Percentiles rank a stretch among this genome's conserved stretches.
These are phyloP conservation scores for Yamadazyma kanchanaburiensis DNA, from an alignment of 1,139 yeast species.

Conservation along the genomic window DNA sequence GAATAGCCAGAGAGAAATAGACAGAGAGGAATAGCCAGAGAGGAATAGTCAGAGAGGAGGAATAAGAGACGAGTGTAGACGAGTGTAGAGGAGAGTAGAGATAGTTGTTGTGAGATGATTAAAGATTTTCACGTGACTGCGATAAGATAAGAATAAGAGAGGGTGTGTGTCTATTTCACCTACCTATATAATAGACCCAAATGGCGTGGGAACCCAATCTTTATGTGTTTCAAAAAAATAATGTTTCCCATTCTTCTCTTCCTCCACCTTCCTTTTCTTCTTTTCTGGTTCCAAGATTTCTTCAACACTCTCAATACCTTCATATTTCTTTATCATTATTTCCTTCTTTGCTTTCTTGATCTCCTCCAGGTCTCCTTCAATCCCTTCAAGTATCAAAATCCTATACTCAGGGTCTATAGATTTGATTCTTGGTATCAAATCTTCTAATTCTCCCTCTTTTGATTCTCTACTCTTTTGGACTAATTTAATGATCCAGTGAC, in stretches of 20 bases:
- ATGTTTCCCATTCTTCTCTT: too few species aligned
- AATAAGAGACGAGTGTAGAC: too few species aligned
- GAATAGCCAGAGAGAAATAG: too few species aligned
- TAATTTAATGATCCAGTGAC: slow-evolving; percentile 10
- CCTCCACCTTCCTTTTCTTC: slow-evolving; percentile 5
- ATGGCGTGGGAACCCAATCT: slow-evolving; percentile 34
- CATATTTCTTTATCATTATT: slow-evolving; percentile 4
- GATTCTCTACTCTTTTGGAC: neutral
- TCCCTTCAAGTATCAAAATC: slow-evolving; percentile 2
- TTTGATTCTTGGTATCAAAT: slow-evolving; percentile 3
- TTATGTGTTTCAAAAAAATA: slow-evolving; percentile 26
- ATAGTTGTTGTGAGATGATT: too few species aligned
- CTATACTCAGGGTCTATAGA: neutral
- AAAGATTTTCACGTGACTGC: too few species aligned
- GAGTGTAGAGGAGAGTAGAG: too few species aligned
- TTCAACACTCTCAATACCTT: slow-evolving; percentile 8
- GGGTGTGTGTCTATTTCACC: too few species aligned
- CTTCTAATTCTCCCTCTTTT: neutral
- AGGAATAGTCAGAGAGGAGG: too few species aligned
- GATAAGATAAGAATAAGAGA: too few species aligned
- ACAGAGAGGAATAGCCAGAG: too few species aligned
- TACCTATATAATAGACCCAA: slow-evolving; percentile 19
- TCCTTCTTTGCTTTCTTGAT: slow-evolving; percentile 1
- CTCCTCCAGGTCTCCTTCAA: slow-evolving; percentile 1
- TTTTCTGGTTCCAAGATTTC: slow-evolving; percentile 3